A percentile compares a stretch with the other conserved stretches of the same genome.
Conservation (phyloP, 164 flowering plant species). For the Vitis rupestris region DNA sequence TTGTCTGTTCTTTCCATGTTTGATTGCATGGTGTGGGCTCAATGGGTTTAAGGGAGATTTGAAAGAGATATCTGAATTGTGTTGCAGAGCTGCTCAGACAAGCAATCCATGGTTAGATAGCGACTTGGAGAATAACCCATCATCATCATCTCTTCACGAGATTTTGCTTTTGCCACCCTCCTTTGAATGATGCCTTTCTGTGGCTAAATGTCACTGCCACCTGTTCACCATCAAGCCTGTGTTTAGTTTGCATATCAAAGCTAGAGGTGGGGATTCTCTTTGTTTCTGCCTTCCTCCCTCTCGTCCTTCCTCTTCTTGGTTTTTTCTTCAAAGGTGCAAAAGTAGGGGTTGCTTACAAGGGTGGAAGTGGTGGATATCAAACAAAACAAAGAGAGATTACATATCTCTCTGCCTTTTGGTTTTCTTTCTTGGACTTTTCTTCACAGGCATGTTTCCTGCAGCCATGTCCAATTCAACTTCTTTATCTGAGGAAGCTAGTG, state of each 20-base stretch:
- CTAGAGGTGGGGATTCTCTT: constrained; percentile 17
- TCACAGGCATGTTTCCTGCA: constrained; percentile 43
- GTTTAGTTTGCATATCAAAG: constrained; percentile 13
- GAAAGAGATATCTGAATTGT: constrained; percentile 30
- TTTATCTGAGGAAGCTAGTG: constrained; percentile 71
- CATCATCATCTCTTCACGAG: constrained; percentile 55
- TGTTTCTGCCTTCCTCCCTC: background rate
- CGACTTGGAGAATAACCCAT: constrained; percentile 40
- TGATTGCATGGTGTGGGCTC: constrained; percentile 27
- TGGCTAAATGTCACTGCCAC: constrained; percentile 20
- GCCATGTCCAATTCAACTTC: constrained; percentile 69
- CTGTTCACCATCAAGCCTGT: constrained; percentile 12
- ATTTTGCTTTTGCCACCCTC: constrained; percentile 29
- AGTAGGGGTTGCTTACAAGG: background rate
- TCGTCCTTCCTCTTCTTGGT: constrained; percentile 6
- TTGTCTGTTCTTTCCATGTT: constrained; percentile 20
- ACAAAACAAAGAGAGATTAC: constrained; percentile 5
- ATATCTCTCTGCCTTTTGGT: constrained; percentile 11
- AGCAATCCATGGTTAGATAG: constrained; percentile 55
- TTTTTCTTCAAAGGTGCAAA: constrained; percentile 13
- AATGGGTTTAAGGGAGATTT: constrained; percentile 14
- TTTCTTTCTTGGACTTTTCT: constrained; percentile 27
- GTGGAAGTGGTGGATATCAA: constrained; percentile 2
- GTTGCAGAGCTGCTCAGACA: constrained; percentile 47
- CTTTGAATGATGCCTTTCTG: constrained; percentile 38